Conservation (phyloP, 2,329 filamentous ascomycete genomes). For the Penicillium expansum region DNA sequence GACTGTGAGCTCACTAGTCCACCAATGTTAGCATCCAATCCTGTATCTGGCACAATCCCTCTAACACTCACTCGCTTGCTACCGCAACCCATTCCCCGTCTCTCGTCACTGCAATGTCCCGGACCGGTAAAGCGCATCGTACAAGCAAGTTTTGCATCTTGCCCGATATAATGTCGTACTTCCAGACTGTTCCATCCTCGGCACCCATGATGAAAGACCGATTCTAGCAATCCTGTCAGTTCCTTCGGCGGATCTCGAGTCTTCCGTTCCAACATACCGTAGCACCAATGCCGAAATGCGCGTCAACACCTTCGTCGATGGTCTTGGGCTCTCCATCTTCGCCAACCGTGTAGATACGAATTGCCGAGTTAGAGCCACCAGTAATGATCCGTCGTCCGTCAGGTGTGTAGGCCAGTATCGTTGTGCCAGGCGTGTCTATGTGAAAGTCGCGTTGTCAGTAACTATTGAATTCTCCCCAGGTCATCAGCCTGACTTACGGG, state of each 20-base stretch:
- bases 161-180: conserved; percentile 73
- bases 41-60: not conserved
- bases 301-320: conserved; percentile 85
- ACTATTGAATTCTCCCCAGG: not conserved
- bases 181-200: conserved; percentile 93
- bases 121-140: conserved; percentile 78
- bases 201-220: conserved; percentile 84
- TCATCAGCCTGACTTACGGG: conserved; percentile 43
- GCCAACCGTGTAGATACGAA: conserved; percentile 87
- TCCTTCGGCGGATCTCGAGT: not conserved
- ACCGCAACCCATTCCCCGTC: conserved; percentile 88
- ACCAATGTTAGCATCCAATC: conserved; percentile 20
- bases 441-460: conserved; percentile 9
- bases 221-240: conserved; percentile 49
- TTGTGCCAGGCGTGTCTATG: conserved; percentile 77
- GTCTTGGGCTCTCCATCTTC: conserved; percentile 90
- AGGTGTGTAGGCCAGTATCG: conserved; percentile 84
- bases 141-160: conserved; percentile 77
- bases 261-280: conserved; percentile 48
- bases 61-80: conserved; percentile 71
- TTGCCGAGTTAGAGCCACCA: conserved; percentile 88
- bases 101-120: conserved; percentile 78
- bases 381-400: conserved; percentile 85
- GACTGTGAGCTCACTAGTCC: conserved; percentile 70
- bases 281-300: conserved; percentile 75